Base-by-base conservation (phyloP, 768 basidiomycete genomes). In the Boletus rubescentipes region DNA sequence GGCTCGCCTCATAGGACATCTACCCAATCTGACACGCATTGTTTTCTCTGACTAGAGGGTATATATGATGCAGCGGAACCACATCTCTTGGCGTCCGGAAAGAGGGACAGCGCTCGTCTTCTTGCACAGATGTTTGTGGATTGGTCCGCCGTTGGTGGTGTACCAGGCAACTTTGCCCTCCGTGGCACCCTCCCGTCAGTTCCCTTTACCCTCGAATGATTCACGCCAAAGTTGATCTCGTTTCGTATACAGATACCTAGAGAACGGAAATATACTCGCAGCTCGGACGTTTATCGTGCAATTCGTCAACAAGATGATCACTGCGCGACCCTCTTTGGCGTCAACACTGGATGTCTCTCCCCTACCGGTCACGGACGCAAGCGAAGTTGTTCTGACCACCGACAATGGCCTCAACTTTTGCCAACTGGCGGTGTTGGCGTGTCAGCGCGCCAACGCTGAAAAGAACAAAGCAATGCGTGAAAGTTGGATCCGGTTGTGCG, bases 261-360 rank as follows among this genome's bases (percentile, higher is more conserved):
- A 81, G 57, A 91, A 93, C 49, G 91, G 92, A 15, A 93, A 93
- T 59, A 87, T 99, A 64, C 83, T 93, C n/a, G 91, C 91, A 5
- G 91, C 96, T 4, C 84, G 85, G n/a, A 84, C 88, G n/a, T 97
- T 98, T 77, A 86, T 96, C 67, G 76, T 79, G n/a, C 82, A 86
- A 45, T 93, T 89, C 68, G 78, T 87, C 44, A 77, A 86, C 46
- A 81, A 82, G 52, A 73, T 91, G 7, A 75, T 86, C 42, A 65
- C 77, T 18, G 70, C 77, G 16, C 68, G 79, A 50, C 75, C 79
- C 11, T 67, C 73, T 37, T 56, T 77, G 53, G 61, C 62, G 8
- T 77, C 79, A 37, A 62, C 77, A 44, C 69, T 78, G 57, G 72
- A 73, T 23, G 61, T 72, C 10, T 64, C 70, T 5, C 73, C 78